Percentiles rank a stretch among this genome's conserved stretches.
Evolutionary conservation across 352 stramenopile genomes (phyloP).

Genomic region (Salisapilia sapeloensis): DNA sequence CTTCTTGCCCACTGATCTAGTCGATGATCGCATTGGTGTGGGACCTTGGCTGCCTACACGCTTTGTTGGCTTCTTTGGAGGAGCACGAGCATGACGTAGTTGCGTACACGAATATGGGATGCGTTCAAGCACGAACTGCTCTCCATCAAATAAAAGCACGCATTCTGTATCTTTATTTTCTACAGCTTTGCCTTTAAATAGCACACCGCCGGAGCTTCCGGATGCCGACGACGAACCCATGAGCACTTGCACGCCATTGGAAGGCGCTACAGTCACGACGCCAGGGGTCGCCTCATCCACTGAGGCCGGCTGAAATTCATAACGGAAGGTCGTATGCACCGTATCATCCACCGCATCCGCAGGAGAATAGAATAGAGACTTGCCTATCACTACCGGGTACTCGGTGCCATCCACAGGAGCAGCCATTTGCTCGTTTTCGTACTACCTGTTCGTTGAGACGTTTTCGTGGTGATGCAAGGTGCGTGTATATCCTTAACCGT

Average conservation of each 20-base stretch:
- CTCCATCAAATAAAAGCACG: constrained; percentile 62
- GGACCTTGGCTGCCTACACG: not conserved
- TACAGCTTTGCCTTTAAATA: constrained; percentile 58
- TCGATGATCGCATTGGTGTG: no score
- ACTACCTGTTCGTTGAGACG: no score
- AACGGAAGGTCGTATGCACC: constrained; percentile 44
- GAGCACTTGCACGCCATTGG: constrained; percentile 38
- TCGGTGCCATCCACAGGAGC: constrained; percentile 23
- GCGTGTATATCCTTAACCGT: no score
- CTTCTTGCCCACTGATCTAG: no score
- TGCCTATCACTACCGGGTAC: constrained; percentile 33
- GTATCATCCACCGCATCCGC: constrained; percentile 4
- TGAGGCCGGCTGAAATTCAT: constrained; percentile 73
- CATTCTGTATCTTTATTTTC: constrained; percentile 76
- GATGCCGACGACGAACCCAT: constrained; percentile 32
- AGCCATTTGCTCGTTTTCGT: constrained; percentile 1
- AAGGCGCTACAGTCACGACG: constrained; percentile 47
- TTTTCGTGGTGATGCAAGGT: no score
- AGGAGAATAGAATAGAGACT: constrained; percentile 12
- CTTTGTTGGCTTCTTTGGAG: constrained; percentile 4
- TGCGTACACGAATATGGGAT: constrained; percentile 55
- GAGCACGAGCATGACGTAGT: constrained; percentile 46
- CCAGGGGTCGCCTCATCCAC: constrained; percentile 45
- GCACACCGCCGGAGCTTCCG: constrained; percentile 23
- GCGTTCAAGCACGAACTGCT: constrained; percentile 42